Evolutionary conservation across 2,329 filamentous ascomycete genomes (phyloP).

Genomic region (Neofusicoccum umdonicola): DNA sequence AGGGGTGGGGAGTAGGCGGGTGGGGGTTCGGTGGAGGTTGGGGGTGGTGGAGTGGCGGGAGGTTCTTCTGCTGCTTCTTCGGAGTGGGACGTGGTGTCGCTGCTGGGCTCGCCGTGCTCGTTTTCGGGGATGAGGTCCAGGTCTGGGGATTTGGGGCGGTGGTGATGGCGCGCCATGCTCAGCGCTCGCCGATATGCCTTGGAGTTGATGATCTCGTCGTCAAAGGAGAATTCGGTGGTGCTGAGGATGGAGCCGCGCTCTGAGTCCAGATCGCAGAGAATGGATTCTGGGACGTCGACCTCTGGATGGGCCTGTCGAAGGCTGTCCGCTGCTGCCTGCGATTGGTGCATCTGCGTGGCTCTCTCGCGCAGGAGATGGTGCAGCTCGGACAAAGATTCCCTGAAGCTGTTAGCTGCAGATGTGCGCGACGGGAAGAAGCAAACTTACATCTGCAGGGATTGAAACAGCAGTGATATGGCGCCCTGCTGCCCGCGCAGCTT

Average conservation of each 20-base stretch:
- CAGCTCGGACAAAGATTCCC: conserved; percentile 18
- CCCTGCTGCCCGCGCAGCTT: conserved; percentile 18
- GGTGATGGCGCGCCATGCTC: background rate
- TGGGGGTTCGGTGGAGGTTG: background rate
- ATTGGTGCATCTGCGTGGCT: conserved; percentile 2
- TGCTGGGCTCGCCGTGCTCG: background rate
- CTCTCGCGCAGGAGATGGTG: conserved; percentile 12
- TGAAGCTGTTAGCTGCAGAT: background rate
- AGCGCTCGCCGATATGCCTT: conserved; percentile 17
- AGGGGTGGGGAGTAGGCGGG: background rate
- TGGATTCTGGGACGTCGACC: conserved; percentile 1
- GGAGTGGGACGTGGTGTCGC: no score
- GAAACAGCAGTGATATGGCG: conserved; percentile 18
- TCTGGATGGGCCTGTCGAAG: conserved; percentile 12
- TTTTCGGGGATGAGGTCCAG: background rate
- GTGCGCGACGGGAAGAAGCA: background rate
- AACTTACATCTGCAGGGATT: conserved; percentile 19
- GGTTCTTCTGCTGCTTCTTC: background rate
- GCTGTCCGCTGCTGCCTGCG: background rate
- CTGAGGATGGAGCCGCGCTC: conserved; percentile 13
- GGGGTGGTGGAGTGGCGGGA: background rate
- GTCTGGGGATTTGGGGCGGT: background rate
- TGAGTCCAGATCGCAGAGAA: background rate
- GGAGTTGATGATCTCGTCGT: conserved; percentile 18
- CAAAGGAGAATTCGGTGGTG: conserved; percentile 18